Evolutionary conservation across 2,329 filamentous ascomycete genomes (phyloP).

Genomic region (Hymenoscyphus occultus): DNA sequence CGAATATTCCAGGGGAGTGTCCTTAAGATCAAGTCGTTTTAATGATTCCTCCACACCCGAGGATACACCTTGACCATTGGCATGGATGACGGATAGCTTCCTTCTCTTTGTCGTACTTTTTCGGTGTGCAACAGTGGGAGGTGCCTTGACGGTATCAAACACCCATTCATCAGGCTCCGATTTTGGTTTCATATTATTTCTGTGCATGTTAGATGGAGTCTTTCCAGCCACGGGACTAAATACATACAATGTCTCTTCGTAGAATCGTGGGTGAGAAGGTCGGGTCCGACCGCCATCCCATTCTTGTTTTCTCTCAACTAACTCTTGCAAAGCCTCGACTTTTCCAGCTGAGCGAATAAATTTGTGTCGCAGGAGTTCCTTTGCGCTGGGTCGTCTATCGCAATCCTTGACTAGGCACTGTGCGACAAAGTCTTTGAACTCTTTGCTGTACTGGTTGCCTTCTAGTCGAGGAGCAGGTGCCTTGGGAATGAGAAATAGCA

Average conservation of each 20-base stretch:
- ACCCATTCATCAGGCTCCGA: constrained; percentile 85
- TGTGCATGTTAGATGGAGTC: constrained; percentile 33
- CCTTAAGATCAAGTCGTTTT: constrained; percentile 58
- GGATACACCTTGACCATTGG: constrained; percentile 37
- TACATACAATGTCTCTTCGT: constrained; percentile 80
- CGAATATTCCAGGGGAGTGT: constrained; percentile 55
- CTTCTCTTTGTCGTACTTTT: constrained; percentile 52
- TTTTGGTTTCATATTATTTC: constrained; percentile 62
- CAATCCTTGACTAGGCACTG: constrained; percentile 91
- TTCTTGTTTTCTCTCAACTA: constrained; percentile 78
- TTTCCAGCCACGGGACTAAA: background rate
- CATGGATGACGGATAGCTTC: constrained; percentile 55
- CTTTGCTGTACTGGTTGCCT: constrained; percentile 74
- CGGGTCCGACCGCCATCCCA: constrained; percentile 73
- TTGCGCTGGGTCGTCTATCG: constrained; percentile 77
- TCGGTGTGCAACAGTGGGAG: constrained; percentile 55
- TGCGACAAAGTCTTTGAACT: constrained; percentile 92
- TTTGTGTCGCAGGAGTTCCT: constrained; percentile 80
- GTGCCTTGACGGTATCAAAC: constrained; percentile 84
- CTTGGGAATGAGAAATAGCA: constrained; percentile 87
- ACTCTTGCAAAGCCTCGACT: constrained; percentile 80
- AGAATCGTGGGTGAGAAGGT: constrained; percentile 74
- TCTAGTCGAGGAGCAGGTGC: constrained; percentile 80
- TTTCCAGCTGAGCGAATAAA: constrained; percentile 88
- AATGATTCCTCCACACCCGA: constrained; percentile 53